Percentiles rank a stretch among this genome's conserved stretches.
These are phyloP conservation scores for Calonectria montana DNA, from an alignment of 2,329 filamentous ascomycete species.

Conservation along the genomic window DNA sequence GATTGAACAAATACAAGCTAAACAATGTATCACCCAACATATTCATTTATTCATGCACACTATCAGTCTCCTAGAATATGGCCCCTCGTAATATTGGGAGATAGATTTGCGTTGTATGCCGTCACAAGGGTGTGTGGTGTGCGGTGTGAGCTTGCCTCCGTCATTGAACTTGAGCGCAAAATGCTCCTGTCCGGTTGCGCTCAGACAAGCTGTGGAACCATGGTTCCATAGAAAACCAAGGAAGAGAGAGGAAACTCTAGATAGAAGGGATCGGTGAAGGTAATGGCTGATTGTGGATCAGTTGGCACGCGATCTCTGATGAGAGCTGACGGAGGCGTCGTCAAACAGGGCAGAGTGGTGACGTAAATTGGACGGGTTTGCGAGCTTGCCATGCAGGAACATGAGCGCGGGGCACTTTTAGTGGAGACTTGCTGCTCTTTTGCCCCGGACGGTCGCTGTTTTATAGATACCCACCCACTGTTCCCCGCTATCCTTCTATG, in stretches of 20 bases:
- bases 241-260: not conserved
- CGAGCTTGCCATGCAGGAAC: slow-evolving; percentile 40
- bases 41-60: too few species aligned
- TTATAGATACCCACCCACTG: not conserved
- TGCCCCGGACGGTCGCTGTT: not conserved
- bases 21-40: too few species aligned
- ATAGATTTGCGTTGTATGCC: too few species aligned
- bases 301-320: slow-evolving; percentile 32
- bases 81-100: too few species aligned
- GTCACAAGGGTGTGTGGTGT: not conserved
- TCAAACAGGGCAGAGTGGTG: slow-evolving; percentile 27
- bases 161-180: not conserved
- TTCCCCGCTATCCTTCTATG: not conserved
- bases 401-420: slow-evolving; percentile 3
- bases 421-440: not conserved
- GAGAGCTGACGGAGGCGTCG: slow-evolving; percentile 18
- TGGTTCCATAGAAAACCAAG: not conserved
- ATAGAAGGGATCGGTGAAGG: not conserved
- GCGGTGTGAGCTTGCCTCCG: not conserved
- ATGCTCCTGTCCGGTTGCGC: not conserved
- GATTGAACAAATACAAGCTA: too few species aligned
- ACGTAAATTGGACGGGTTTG: slow-evolving; percentile 37
- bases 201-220: not conserved
- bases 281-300: not conserved
- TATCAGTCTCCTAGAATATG: too few species aligned